Evolutionary conservation across 1,284 basidiomycete genomes (phyloP).

Genomic region (Porodaedalea pini): DNA sequence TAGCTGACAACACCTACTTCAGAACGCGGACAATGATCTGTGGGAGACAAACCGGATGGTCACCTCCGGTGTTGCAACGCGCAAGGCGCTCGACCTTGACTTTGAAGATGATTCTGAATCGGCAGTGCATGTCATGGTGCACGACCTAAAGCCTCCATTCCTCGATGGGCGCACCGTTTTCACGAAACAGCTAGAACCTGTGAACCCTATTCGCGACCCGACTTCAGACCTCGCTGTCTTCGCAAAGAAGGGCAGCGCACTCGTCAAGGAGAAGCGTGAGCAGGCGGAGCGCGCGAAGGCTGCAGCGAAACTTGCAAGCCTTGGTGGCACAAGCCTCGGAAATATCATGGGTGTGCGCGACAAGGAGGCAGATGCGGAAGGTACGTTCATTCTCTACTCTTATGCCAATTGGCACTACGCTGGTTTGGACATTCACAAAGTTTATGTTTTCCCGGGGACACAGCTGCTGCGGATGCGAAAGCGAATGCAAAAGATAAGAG

Average conservation of each 20-base stretch:
- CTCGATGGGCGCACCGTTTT: constrained; percentile 94
- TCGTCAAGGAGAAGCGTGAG: constrained; percentile 94
- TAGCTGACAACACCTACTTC: constrained; percentile 19
- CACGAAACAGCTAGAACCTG: constrained; percentile 95
- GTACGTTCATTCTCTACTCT: constrained; percentile 43
- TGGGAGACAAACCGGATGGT: constrained; percentile 99
- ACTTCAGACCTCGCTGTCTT: constrained; percentile 96
- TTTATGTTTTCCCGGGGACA: constrained; percentile 30
- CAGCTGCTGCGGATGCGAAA: constrained; percentile 54
- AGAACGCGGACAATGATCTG: constrained; percentile 96
- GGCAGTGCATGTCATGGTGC: constrained; percentile 94
- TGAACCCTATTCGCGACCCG: constrained; percentile 92
- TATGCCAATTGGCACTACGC: constrained; percentile 29
- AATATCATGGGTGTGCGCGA: constrained; percentile 98
- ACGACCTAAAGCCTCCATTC: constrained; percentile 97
- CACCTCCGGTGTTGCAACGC: constrained; percentile 89
- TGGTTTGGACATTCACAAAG: constrained; percentile 77
- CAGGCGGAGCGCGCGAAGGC: constrained; percentile 94
- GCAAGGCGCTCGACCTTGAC: constrained; percentile 83
- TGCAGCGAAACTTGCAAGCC: constrained; percentile 89
- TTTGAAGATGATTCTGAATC: constrained; percentile 94
- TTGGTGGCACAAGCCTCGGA: constrained; percentile 91
- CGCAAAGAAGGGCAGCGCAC: constrained; percentile 88
- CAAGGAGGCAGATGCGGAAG: constrained; percentile 84
- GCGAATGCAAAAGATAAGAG: constrained; percentile 46